Conservation (phyloP, 495 filamentous ascomycete species). For the Ramalina peruviana region DNA sequence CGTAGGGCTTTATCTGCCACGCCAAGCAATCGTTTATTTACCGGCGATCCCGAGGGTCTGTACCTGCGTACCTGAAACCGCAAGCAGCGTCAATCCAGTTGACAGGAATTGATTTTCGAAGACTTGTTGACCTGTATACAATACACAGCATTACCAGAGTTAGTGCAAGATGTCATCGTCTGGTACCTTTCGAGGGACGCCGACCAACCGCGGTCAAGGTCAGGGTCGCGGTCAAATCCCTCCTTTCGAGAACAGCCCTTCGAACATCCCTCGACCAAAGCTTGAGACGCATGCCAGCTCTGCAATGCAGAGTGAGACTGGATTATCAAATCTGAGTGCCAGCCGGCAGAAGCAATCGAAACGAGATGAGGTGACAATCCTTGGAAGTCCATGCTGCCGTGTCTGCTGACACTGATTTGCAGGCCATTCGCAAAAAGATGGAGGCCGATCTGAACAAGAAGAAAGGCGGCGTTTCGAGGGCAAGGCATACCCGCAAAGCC, state of each 20-base stretch:
- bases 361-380: constrained; percentile 77
- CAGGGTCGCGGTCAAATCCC: constrained; percentile 48
- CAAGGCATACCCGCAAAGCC: constrained; percentile 77
- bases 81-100: background rate
- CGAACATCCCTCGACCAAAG: constrained; percentile 60
- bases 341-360: constrained; percentile 90
- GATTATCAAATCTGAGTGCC: constrained; percentile 64
- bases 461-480: constrained; percentile 60
- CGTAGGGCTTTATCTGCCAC: constrained; percentile 4
- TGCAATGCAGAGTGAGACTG: constrained; percentile 47
- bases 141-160: background rate
- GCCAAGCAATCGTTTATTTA: constrained; percentile 2
- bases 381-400: background rate
- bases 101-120: too few relatives aligned
- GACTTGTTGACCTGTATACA: background rate
- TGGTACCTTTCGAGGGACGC: constrained; percentile 46
- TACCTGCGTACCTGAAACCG: background rate
- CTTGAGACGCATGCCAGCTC: constrained; percentile 44
- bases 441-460: constrained; percentile 97
- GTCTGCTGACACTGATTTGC: constrained; percentile 20
- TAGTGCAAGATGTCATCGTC: constrained; percentile 41
- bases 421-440: constrained; percentile 95
- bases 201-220: constrained; percentile 33
- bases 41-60: background rate
- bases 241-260: constrained; percentile 51